A percentile compares a stretch with the other conserved stretches of the same genome.
phyloP scores from a whole-genome alignment of 495 filamentous ascomycete genomes.

The Chaetomidium leptoderma region DNA sequence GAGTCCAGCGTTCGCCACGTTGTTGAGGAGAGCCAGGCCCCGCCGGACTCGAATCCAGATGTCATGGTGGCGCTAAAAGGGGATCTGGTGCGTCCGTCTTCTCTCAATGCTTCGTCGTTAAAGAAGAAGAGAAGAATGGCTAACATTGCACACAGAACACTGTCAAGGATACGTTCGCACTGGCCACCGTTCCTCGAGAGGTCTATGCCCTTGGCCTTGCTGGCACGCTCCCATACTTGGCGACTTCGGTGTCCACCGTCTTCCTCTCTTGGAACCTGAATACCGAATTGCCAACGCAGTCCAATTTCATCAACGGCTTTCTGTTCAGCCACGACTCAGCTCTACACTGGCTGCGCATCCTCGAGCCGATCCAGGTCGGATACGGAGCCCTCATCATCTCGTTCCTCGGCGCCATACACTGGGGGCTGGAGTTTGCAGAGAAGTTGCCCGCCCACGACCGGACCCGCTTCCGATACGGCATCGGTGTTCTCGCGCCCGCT shows the following conservation, averaged over 20 bases:
- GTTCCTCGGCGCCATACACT: conserved; percentile 94
- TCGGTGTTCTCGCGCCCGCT: conserved; percentile 76
- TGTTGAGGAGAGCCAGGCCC: conserved; percentile 39
- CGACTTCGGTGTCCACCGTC: conserved; percentile 81
- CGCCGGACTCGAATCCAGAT: conserved; percentile 47
- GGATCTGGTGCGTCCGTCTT: conserved; percentile 71
- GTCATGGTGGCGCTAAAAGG: conserved; percentile 64
- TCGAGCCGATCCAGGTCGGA: conserved; percentile 89
- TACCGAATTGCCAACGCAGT: conserved; percentile 57
- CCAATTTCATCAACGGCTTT: conserved; percentile 45
- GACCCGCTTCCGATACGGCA: conserved; percentile 62
- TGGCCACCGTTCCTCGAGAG: conserved; percentile 72
- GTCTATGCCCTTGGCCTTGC: conserved; percentile 78
- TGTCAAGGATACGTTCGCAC: conserved; percentile 82
- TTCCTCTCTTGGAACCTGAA: conserved; percentile 80
- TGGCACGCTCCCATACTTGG: conserved; percentile 85
- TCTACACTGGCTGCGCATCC: conserved; percentile 64
- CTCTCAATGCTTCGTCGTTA: no score
- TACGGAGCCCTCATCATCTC: conserved; percentile 94
- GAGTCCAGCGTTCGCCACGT: conserved; percentile 54
- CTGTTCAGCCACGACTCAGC: conserved; percentile 69
- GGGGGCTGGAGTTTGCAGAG: conserved; percentile 70
- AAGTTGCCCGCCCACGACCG: conserved; percentile 33
- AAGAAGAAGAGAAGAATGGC: no score
- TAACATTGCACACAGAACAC: conserved; percentile 52